phyloP scores from a whole-genome alignment of 1,284 basidiomycete species.

The Trametes sp. region DNA sequence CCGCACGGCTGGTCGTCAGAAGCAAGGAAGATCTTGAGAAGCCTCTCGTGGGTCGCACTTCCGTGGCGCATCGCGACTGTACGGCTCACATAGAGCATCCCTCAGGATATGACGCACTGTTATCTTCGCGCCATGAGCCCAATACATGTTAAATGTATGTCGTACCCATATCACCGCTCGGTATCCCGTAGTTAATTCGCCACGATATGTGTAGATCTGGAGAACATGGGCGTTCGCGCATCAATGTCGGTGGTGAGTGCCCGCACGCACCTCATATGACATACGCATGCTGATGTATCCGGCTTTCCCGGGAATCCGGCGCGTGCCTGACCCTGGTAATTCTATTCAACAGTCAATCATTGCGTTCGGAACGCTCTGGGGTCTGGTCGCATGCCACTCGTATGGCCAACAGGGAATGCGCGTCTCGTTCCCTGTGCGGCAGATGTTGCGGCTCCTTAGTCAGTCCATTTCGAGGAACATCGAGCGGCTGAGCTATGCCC shows the following conservation, averaged over 20 bases:
- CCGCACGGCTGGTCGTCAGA: slow-evolving; percentile 80
- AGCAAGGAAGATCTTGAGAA: slow-evolving; percentile 71
- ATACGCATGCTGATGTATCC: background rate
- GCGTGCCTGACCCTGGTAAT: background rate
- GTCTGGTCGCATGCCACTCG: slow-evolving; percentile 85
- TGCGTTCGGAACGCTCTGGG: slow-evolving; percentile 87
- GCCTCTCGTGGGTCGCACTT: slow-evolving; percentile 65
- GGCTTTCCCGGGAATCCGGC: slow-evolving; percentile 8
- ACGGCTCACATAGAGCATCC: slow-evolving; percentile 3
- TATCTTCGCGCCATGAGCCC: slow-evolving; percentile 91
- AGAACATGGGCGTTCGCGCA: slow-evolving; percentile 83
- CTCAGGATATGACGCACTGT: slow-evolving; percentile 86
- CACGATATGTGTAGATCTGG: slow-evolving; percentile 58
- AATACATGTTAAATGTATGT: slow-evolving; percentile 84
- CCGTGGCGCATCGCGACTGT: background rate
- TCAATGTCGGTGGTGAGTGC: slow-evolving; percentile 82
- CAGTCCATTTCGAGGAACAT: slow-evolving; percentile 88
- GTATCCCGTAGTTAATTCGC: slow-evolving; percentile 15
- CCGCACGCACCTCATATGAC: background rate
- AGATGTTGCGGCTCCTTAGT: slow-evolving; percentile 83
- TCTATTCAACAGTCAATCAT: slow-evolving; percentile 69
- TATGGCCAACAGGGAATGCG: slow-evolving; percentile 84
- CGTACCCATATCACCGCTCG: slow-evolving; percentile 4
- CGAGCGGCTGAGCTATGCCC: slow-evolving; percentile 84
- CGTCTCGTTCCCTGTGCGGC: slow-evolving; percentile 85